Percentiles rank a stretch among this genome's conserved stretches.
phyloP scores from a whole-genome alignment of 2,329 filamentous ascomycete species.

The Herpotrichia juniperi region DNA sequence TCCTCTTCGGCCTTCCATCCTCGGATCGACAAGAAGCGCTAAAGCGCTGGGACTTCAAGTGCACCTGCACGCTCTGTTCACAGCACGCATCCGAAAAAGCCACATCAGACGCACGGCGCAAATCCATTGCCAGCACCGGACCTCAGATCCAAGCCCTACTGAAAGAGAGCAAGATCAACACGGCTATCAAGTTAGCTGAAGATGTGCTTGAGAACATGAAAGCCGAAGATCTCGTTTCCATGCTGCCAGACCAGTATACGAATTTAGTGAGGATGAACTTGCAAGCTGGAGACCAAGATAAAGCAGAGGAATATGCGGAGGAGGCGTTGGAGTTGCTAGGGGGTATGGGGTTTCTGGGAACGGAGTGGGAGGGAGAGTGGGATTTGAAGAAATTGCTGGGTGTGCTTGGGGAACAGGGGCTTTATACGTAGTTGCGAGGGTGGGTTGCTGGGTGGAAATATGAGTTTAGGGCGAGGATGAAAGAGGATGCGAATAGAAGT shows the following conservation, averaged over 20 bases:
- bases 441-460: too few relatives aligned
- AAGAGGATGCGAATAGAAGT: too few relatives aligned
- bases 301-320: constrained; percentile 17
- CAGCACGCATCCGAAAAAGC: constrained; percentile 1
- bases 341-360: constrained; percentile 25
- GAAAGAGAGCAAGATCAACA: constrained; percentile 1
- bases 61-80: constrained; percentile 26
- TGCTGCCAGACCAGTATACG: constrained; percentile 24
- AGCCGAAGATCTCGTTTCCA: constrained; percentile 19
- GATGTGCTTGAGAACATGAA: constrained; percentile 19
- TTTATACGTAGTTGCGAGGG: too few relatives aligned
- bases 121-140: constrained; percentile 13
- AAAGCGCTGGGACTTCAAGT: constrained; percentile 30
- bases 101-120: constrained; percentile 23
- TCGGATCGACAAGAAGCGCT: constrained; percentile 11
- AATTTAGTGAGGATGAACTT: constrained; percentile 22
- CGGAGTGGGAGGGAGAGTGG: constrained; percentile 14
- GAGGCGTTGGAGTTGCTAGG: constrained; percentile 10
- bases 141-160: constrained; percentile 13
- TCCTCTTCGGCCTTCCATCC: constrained; percentile 21
- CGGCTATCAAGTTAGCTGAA: constrained; percentile 17
- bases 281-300: constrained; percentile 11
- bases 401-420: constrained; percentile 11
- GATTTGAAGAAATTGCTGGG: constrained; percentile 21
- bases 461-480: too few relatives aligned